Conservation (phyloP, 2,329 filamentous ascomycete species). For the Westerdykella sp. region DNA sequence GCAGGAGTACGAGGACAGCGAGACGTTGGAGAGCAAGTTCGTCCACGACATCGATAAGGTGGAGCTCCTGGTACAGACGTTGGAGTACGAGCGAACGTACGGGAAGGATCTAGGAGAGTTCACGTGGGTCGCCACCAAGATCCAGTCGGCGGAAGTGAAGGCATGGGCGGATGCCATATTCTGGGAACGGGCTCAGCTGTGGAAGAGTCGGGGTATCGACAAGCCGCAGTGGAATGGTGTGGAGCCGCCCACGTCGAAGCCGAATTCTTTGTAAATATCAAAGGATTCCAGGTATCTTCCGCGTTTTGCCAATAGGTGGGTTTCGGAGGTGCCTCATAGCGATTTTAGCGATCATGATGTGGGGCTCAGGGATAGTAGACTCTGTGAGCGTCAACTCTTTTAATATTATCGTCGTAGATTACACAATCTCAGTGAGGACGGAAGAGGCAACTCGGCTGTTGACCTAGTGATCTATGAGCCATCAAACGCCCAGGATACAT, state of each 20-base stretch:
- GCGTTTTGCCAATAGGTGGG: no score
- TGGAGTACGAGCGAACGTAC: conserved; percentile 81
- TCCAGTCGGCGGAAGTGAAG: conserved; percentile 71
- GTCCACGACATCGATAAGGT: conserved; percentile 98
- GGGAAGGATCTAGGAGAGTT: conserved; percentile 81
- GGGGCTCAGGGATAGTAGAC: no score
- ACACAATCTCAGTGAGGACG: no score
- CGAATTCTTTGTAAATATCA: neutral
- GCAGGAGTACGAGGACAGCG: conserved; percentile 89
- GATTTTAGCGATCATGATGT: no score
- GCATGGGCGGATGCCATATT: conserved; percentile 73
- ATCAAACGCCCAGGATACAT: no score
- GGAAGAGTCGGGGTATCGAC: conserved; percentile 46
- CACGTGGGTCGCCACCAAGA: conserved; percentile 65
- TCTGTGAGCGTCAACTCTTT: no score
- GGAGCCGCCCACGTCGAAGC: neutral
- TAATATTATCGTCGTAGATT: no score
- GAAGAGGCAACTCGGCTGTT: no score
- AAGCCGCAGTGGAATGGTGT: conserved; percentile 17
- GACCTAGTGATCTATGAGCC: no score
- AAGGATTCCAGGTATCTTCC: neutral
- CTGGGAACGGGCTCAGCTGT: conserved; percentile 67
- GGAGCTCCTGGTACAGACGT: conserved; percentile 88
- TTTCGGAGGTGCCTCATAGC: no score
- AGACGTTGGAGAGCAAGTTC: conserved; percentile 78